Base-by-base conservation (phyloP, 345 rosid species). In the Pistacia atlantica region DNA sequence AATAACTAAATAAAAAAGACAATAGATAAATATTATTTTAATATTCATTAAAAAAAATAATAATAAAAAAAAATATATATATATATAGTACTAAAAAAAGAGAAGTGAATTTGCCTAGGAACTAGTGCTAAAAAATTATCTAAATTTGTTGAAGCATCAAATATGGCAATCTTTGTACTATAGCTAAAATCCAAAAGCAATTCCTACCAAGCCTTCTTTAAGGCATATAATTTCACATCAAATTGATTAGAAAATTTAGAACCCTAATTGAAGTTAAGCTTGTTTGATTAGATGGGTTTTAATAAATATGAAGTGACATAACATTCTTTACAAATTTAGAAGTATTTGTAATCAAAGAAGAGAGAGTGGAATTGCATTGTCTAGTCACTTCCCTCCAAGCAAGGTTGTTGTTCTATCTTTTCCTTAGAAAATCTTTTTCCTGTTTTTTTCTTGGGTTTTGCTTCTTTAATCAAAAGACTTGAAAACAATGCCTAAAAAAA, bases 121-220 rank as follows among this genome's bases (percentile, higher is more conserved):
- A 11, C 55, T 51, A 51, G 28, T 28, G 60, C 58, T 51, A 14
- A 2, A 18, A 57, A 65, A 22, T 17, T 61, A 67, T 37, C 59
- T 16, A 28, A 68, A 73, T 60, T 61, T 61, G 74, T 74, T 16
- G 74, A 73, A 63, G 58, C 70, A 74, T 69, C 33, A n/a, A 55
- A 42, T 51, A 9, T 74, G 25, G 82, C 70, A 60, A 31, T 62
- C 42, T 56, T 54, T 69, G 45, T 69, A 45, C 68, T 25, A 25
- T 37, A 13, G 69, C 63, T 70, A 51, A 51, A 49, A n/a, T 11
- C 48, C 20, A 25, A 16, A 63, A 60, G 17, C 0, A 35, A 35
- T 16, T 35, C 13, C 14, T 11, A 12, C 55, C 55, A 12, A 51
- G 38, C n/a, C 52, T 11, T 37, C 63, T 25, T 57, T 4, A 28